Evolutionary conservation across 805 yeast genomes (phyloP), one percentile per base, ranked within the genome.

Genomic region (Hanseniaspora clermontiae): DNA sequence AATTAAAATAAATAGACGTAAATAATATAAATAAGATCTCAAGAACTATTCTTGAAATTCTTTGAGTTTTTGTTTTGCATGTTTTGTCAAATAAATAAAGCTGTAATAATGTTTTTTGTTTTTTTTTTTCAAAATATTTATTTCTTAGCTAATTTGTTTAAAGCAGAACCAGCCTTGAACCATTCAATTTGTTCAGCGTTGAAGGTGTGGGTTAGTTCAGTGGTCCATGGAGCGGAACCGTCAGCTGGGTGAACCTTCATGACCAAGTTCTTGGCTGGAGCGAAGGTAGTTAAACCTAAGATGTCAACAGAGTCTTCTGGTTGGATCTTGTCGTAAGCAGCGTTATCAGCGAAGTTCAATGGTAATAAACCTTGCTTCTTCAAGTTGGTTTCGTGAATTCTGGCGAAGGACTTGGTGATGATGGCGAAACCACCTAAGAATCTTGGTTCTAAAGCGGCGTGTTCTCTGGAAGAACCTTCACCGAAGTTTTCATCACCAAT

Each of bases 391-490:
- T 91, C 98, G 79, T 91, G 98, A 69, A 91, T 93, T 79, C 97
- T 87, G 64, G 97, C 97, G 72, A 93, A 93, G 49, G 97, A 90
- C 77, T 88, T 91, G 73, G 96, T 88, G 70, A 91, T 87, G 76
- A 91, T 91, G 66, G 97, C 97, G 71, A 87, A 88, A 68, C 95
- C 97, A 80, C 97, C 97, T 71, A 91, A 81, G 90, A 76, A 93
- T 80, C 98, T 87, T 79, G 98, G 98, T 81, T 90, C 96, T 72
- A 91, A 82, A 66, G 98, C 98, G 71, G 97, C 98, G 74, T 91
- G 98, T 78, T 91, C 98, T 81, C 98, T 88, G 66, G 97, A 91
- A 61, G 97, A 90, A 78, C 98, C 98, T 80, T 91, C 98, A 80
- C 98, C 98, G 69, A 90, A 87, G 80, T 91, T 91, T 77, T 91